Evolutionary conservation across 768 basidiomycete genomes (phyloP), one percentile per base, ranked within the genome.

Genomic region (Amanita muscaria): DNA sequence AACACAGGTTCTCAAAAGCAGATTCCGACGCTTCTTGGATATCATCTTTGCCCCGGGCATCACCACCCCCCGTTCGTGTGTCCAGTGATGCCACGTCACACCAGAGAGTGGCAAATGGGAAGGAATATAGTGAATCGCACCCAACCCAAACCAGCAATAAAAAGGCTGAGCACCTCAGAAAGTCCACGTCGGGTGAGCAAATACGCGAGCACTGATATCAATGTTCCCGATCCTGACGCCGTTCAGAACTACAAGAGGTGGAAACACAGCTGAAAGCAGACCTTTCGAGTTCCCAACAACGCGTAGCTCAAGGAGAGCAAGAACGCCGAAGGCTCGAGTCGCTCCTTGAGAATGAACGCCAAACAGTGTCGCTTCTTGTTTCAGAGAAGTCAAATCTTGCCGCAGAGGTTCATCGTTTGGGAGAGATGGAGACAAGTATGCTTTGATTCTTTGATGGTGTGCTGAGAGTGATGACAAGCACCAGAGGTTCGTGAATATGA

Each of bases 321-420:
- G 53, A 63, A 23, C 55, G 59, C 40, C 47, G 50, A 8, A 63
- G 70, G 43, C 64, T 60, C 35, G 67, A 67, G 41, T 49, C 51
- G 1, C 48, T 56, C 21, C 56, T 66, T 31, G 69, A 74, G 51
- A 80, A 73, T 53, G 81, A 83, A 52, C 79, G 77, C 48, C 80
- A 80, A 53, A 85, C 83, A 0, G 86, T 92, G 46, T 70, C 81
- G 36, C 59, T 84, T n/a, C 68, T 92, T 11, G 85, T 89, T 15
- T 72, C 78, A 2, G 85, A 87, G 55, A 86, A 85, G 59, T 72
- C 76, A 5, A 67, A 73, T 15, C 66, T 87, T 27, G 63, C 67
- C 12, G 58, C 72, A n/a, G 75, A 80, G 32, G 58, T 84, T 32
- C 71, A 81, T 50, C 72, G 73, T 40, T 56, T 83, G 36, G 74